These are phyloP conservation scores for Pseudocercospora cruenta DNA, from an alignment of 2,329 filamentous ascomycete genomes.

Conservation along the genomic window DNA sequence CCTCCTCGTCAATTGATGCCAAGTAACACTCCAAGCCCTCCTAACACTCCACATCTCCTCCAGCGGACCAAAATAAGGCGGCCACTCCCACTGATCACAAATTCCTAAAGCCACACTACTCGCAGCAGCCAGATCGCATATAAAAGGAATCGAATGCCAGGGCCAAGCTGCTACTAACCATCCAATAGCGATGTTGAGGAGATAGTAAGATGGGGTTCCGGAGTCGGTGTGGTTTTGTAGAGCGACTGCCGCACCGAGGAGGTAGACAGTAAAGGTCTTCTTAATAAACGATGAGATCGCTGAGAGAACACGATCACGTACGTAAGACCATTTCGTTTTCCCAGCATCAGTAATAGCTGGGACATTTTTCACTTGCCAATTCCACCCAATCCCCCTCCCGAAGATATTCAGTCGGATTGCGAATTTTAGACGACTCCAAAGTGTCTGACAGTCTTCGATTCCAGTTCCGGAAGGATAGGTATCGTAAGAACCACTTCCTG, in stretches of 20 bases:
- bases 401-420: neutral
- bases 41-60: neutral
- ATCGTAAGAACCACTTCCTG: neutral
- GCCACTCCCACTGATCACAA: neutral
- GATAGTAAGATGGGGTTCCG: neutral
- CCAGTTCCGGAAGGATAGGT: neutral
- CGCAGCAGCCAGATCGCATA: neutral
- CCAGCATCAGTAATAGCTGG: neutral
- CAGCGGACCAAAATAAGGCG: neutral
- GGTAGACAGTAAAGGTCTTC: neutral
- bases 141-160: neutral
- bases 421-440: neutral
- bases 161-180: neutral
- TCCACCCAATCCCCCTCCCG: neutral
- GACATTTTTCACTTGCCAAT: neutral
- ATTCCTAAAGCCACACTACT: neutral
- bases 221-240: neutral
- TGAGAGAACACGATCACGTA: neutral
- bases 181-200: neutral
- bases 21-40: neutral
- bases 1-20: neutral
- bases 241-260: neutral
- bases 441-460: neutral
- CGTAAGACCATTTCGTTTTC: neutral
- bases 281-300: neutral